These are phyloP conservation scores for Boletus subluridellus DNA, from an alignment of 1,284 basidiomycete species.

Conservation along the genomic window DNA sequence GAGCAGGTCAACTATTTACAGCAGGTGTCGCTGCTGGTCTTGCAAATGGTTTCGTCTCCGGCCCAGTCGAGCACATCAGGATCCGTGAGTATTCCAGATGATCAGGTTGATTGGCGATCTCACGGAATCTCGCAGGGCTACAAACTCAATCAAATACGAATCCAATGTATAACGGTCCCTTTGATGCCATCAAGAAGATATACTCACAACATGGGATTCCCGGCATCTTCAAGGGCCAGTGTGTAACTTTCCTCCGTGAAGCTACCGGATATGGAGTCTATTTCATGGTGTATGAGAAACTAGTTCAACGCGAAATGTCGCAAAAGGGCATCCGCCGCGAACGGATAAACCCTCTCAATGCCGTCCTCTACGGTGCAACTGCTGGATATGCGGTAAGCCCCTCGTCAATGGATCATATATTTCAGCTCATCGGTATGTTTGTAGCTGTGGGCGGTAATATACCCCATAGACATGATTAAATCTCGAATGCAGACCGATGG, in stretches of 20 bases:
- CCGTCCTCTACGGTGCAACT: constrained; percentile 81
- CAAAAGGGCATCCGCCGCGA: constrained; percentile 67
- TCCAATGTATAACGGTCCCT: constrained; percentile 76
- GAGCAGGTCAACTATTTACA: constrained; percentile 64
- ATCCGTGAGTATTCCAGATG: constrained; percentile 65
- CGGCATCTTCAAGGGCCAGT: constrained; percentile 90
- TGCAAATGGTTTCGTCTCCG: constrained; percentile 89
- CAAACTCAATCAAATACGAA: constrained; percentile 82
- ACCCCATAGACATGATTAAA: constrained; percentile 94
- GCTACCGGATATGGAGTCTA: constrained; percentile 84
- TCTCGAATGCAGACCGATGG: constrained; percentile 94
- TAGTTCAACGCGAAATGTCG: constrained; percentile 83
- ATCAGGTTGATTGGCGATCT: constrained; percentile 1
- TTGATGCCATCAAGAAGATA: constrained; percentile 84
- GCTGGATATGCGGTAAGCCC: constrained; percentile 76
- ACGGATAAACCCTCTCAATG: constrained; percentile 72
- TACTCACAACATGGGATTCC: constrained; percentile 69
- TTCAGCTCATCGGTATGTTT: constrained; percentile 1
- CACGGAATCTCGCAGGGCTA: constrained; percentile 53
- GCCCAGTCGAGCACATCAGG: constrained; percentile 96
- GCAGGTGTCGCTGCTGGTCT: constrained; percentile 85
- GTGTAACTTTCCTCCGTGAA: constrained; percentile 86
- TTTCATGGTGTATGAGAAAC: constrained; percentile 91
- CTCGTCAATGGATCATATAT: neutral
- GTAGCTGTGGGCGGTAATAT: constrained; percentile 82